Evolutionary conservation across 2,329 filamentous ascomycete species (phyloP).

Genomic region (Aspergillus tamarii): DNA sequence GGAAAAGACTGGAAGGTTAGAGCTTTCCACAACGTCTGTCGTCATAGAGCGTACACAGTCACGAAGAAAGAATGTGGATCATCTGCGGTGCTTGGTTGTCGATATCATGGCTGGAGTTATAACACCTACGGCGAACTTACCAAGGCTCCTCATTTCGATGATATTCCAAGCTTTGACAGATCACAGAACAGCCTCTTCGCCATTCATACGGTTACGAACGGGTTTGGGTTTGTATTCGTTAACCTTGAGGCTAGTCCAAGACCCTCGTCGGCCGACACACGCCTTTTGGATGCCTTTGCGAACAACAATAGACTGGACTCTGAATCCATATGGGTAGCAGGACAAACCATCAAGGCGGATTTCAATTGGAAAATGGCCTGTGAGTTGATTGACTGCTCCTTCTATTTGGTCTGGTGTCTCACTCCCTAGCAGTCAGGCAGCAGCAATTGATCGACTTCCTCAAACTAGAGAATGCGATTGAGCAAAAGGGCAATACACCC

Average conservation of each 20-base stretch:
- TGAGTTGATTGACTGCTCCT: constrained; percentile 16
- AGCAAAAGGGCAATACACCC: not conserved
- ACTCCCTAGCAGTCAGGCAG: constrained; percentile 10
- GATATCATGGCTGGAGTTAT: constrained; percentile 67
- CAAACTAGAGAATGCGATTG: not conserved
- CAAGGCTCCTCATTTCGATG: constrained; percentile 63
- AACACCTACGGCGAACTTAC: constrained; percentile 60
- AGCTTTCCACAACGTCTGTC: constrained; percentile 66
- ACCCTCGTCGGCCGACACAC: not conserved
- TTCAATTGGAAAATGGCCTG: constrained; percentile 42
- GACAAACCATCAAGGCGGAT: constrained; percentile 28
- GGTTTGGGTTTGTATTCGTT: constrained; percentile 31
- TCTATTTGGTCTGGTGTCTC: not conserved
- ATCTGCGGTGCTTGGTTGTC: constrained; percentile 59
- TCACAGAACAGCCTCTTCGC: constrained; percentile 58
- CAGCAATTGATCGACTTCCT: not conserved
- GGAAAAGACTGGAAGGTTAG: constrained; percentile 58
- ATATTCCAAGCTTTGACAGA: constrained; percentile 60
- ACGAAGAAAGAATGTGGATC: constrained; percentile 56
- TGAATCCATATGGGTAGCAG: constrained; percentile 30
- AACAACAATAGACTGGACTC: constrained; percentile 10
- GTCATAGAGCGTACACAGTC: constrained; percentile 64
- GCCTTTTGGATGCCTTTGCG: constrained; percentile 19
- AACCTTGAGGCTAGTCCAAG: constrained; percentile 26
- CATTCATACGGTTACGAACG: constrained; percentile 29